Conservation (phyloP, 2,329 filamentous ascomycete genomes). For the Colletotrichum nymphaeae region DNA sequence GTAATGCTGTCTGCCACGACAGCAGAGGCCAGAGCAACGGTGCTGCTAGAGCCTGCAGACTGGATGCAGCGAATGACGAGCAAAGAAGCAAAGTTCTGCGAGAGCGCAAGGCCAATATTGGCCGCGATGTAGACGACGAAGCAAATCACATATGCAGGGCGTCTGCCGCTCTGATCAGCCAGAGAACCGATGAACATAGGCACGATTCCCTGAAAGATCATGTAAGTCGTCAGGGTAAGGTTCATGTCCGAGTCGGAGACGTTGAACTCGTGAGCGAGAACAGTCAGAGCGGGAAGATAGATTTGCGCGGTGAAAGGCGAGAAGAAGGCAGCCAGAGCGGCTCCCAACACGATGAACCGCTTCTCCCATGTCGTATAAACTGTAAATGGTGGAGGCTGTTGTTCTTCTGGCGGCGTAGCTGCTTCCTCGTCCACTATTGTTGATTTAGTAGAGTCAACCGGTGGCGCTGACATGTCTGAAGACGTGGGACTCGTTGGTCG, state of each 20-base stretch:
- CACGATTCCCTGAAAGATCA: conserved; percentile 70
- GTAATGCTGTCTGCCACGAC: conserved; percentile 74
- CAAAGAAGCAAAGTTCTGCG: conserved; percentile 61
- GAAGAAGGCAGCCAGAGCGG: conserved; percentile 53
- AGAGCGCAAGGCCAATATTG: conserved; percentile 61
- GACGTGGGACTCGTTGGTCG: neutral
- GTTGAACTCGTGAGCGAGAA: conserved; percentile 58
- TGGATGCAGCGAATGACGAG: conserved; percentile 68
- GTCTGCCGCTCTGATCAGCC: conserved; percentile 54
- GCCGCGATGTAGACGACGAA: conserved; percentile 48
- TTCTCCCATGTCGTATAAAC: conserved; percentile 54
- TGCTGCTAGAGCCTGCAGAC: conserved; percentile 69
- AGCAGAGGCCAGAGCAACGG: conserved; percentile 69
- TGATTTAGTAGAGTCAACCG: conserved; percentile 5
- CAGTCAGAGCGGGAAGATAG: conserved; percentile 64
- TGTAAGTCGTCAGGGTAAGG: conserved; percentile 65
- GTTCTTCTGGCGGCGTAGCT: conserved; percentile 6
- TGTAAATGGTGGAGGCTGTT: conserved; percentile 45
- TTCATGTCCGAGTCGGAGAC: conserved; percentile 58
- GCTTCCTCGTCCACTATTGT: conserved; percentile 18
- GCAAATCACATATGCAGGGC: conserved; percentile 50
- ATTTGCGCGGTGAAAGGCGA: conserved; percentile 62
- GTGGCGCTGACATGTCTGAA: neutral
- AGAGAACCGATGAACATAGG: conserved; percentile 62
- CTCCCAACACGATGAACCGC: conserved; percentile 52